A percentile compares a stretch with the other conserved stretches of the same genome.
These are phyloP conservation scores for Blepharisma japonicum DNA, from an alignment of 73 alveolate species.

Conservation along the genomic window DNA sequence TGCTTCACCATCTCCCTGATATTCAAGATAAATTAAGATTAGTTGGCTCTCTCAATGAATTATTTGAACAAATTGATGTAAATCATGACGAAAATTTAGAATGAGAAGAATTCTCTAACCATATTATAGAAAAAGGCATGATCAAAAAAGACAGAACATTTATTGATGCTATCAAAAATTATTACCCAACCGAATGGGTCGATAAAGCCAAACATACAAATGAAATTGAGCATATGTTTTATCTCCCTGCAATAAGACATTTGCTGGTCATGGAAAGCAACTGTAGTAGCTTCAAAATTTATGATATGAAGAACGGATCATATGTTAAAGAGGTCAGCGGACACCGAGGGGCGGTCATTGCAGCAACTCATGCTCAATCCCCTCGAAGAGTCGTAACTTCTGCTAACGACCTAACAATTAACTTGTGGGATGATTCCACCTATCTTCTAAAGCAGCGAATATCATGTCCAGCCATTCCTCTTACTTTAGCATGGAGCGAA, in stretches of 20 bases:
- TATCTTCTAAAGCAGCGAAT: conserved; percentile 74
- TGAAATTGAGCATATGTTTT: conserved; percentile 85
- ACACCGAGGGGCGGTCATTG: conserved; percentile 92
- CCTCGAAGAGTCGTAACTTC: conserved; percentile 89
- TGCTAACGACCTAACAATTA: conserved; percentile 90
- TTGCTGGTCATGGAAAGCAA: conserved; percentile 93
- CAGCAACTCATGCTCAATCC: conserved; percentile 84
- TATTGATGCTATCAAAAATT: conserved; percentile 89
- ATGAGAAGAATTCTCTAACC: conserved; percentile 97
- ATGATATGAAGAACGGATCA: conserved; percentile 82
- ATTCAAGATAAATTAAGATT: conserved; percentile 73
- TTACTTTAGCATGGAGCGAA: conserved; percentile 77
- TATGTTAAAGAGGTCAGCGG: conserved; percentile 75
- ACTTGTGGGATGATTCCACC: conserved; percentile 91
- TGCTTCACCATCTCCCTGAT: conserved; percentile 90
- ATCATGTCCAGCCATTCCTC: conserved; percentile 31
- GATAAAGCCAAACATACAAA: conserved; percentile 92
- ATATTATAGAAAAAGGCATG: conserved; percentile 93
- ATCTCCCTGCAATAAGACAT: conserved; percentile 84
- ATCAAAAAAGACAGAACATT: conserved; percentile 89
- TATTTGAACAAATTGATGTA: conserved; percentile 93
- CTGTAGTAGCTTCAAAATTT: conserved; percentile 85
- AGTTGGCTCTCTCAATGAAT: conserved; percentile 80
- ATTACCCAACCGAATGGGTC: conserved; percentile 73
- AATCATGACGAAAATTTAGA: conserved; percentile 94